Evolutionary conservation across 2,329 filamentous ascomycete genomes (phyloP).

Genomic region (Chrysoporthe puriensis): DNA sequence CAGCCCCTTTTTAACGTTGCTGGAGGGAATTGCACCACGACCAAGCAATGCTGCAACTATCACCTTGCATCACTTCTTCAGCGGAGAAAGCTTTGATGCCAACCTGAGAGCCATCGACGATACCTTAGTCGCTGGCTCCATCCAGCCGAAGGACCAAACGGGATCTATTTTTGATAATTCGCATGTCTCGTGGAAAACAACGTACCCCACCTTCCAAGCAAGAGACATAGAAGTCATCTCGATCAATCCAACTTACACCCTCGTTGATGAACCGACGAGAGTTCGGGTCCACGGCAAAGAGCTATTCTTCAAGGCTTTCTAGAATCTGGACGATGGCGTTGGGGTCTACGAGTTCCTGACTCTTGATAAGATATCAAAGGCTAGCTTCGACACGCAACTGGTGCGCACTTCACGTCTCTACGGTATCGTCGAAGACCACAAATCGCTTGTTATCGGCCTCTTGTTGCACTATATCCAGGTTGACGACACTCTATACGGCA

Average conservation of each 20-base stretch:
- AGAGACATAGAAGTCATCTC: constrained; percentile 12
- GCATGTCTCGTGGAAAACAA: constrained; percentile 2
- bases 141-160: constrained; percentile 1
- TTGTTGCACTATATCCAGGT: too few species aligned
- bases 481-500: too few species aligned
- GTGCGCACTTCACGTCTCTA: too few species aligned
- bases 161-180: not conserved
- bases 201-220: constrained; percentile 11
- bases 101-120: constrained; percentile 8
- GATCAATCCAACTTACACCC: not conserved
- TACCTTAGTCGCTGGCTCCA: not conserved
- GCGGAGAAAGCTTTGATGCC: constrained; percentile 4
- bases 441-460: too few species aligned
- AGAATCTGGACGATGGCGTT: too few species aligned
- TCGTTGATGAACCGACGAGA: too few species aligned
- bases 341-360: too few species aligned
- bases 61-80: constrained; percentile 13
- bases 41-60: constrained; percentile 7
- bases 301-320: too few species aligned
- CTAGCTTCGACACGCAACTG: too few species aligned
- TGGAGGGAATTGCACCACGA: not conserved
- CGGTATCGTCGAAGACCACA: too few species aligned
- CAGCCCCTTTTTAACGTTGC: not conserved
- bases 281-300: too few species aligned
- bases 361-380: too few species aligned